A percentile compares a stretch with the other conserved stretches of the same genome.
Conservation (phyloP, 768 basidiomycete species). For the Lactifluus rugatus region DNA sequence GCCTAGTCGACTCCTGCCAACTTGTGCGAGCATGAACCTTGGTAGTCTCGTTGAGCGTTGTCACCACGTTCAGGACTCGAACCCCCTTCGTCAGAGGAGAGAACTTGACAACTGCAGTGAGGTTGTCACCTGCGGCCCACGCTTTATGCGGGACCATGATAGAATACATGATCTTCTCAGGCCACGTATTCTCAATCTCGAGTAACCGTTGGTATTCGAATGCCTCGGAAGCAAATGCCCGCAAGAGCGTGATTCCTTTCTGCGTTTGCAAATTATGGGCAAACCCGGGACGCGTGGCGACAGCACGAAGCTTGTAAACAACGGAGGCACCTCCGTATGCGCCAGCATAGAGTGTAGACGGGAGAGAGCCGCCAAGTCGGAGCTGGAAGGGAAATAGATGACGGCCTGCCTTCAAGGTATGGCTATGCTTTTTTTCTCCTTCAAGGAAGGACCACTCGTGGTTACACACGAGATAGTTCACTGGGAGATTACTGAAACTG, state of each 20-base stretch:
- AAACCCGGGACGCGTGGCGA: conserved; percentile 69
- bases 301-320: conserved; percentile 83
- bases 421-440: conserved; percentile 64
- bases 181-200: conserved; percentile 96
- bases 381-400: conserved; percentile 91
- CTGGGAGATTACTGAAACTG: conserved; percentile 35
- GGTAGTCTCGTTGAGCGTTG: conserved; percentile 64
- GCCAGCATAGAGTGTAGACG: conserved; percentile 58
- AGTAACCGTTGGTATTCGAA: conserved; percentile 94
- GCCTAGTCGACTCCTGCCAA: conserved; percentile 49
- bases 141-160: conserved; percentile 93
- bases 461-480: conserved; percentile 57
- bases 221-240: conserved; percentile 70
- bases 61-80: conserved; percentile 53
- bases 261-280: conserved; percentile 56
- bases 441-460: conserved; percentile 94
- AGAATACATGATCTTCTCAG: conserved; percentile 92
- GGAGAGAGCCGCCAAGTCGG: conserved; percentile 74
- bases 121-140: conserved; percentile 81
- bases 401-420: conserved; percentile 92
- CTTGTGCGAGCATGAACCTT: conserved; percentile 49
- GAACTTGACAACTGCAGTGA: conserved; percentile 80
- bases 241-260: conserved; percentile 54
- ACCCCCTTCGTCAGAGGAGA: conserved; percentile 81
- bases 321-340: conserved; percentile 54